Percentiles rank a stretch among this genome's conserved stretches.
These are phyloP conservation scores for Tetrapisispora taiwanensis DNA, from an alignment of 805 yeast species.

Conservation along the genomic window DNA sequence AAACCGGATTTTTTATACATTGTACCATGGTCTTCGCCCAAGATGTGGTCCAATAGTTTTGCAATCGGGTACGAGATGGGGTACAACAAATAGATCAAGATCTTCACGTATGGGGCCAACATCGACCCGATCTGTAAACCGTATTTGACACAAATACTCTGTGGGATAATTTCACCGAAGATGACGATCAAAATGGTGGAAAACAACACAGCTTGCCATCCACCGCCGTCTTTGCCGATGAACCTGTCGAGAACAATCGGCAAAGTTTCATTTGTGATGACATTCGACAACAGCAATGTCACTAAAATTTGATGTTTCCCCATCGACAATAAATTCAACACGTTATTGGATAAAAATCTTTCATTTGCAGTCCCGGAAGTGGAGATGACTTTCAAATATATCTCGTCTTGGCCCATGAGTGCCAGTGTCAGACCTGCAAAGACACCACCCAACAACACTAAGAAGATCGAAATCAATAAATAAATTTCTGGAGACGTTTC, in stretches of 20 bases:
- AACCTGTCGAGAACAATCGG: constrained; percentile 90
- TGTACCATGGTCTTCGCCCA: constrained; percentile 96
- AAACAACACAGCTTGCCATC: constrained; percentile 90
- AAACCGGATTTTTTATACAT: constrained; percentile 86
- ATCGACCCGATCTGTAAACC: constrained; percentile 87
- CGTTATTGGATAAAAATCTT: constrained; percentile 58
- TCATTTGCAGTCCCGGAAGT: constrained; percentile 74
- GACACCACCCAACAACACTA: constrained; percentile 76
- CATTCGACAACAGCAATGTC: constrained; percentile 74
- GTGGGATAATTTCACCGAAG: constrained; percentile 96
- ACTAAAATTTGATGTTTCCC: constrained; percentile 97
- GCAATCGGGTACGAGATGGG: constrained; percentile 93
- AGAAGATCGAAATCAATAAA: constrained; percentile 38
- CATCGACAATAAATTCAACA: constrained; percentile 55
- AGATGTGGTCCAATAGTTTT: constrained; percentile 59
- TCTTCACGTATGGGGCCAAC: constrained; percentile 78
- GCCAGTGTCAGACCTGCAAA: constrained; percentile 93
- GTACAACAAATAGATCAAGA: constrained; percentile 78
- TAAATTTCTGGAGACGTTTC: not conserved
- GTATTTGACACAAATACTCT: constrained; percentile 82
- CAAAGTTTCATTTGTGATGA: constrained; percentile 85
- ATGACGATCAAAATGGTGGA: constrained; percentile 90
- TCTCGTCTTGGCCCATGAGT: constrained; percentile 96
- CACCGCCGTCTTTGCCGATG: constrained; percentile 61
- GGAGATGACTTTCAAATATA: constrained; percentile 80